These are phyloP conservation scores for Gliomastix tumulicola DNA, from an alignment of 2,329 filamentous ascomycete species.

Conservation along the genomic window DNA sequence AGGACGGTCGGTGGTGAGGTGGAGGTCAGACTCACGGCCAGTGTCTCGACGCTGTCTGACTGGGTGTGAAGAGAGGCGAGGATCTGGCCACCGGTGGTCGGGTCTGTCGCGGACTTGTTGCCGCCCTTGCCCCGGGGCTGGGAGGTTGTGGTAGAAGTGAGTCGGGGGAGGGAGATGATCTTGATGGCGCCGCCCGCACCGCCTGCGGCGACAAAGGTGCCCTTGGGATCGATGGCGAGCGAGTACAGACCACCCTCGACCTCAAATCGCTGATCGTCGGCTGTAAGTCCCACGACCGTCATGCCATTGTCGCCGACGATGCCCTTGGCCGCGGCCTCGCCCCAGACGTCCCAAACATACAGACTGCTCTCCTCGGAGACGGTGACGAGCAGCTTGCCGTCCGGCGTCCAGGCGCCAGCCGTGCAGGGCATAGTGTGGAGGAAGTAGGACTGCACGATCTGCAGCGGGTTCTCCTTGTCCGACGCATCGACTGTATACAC, in stretches of 20 bases:
- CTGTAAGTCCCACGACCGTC: constrained; percentile 71
- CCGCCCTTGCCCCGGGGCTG: constrained; percentile 13
- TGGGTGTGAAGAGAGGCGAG: constrained; percentile 80
- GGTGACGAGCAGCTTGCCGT: constrained; percentile 79
- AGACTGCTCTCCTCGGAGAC: constrained; percentile 84
- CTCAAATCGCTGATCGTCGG: constrained; percentile 79
- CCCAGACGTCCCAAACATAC: constrained; percentile 90
- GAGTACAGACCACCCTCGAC: constrained; percentile 90
- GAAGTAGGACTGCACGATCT: constrained; percentile 88
- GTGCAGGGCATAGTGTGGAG: constrained; percentile 82
- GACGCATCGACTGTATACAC: constrained; percentile 77
- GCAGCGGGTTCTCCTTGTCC: constrained; percentile 54
- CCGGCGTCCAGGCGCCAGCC: constrained; percentile 83
- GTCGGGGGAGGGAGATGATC: constrained; percentile 74
- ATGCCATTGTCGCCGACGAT: constrained; percentile 45
- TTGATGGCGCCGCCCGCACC: constrained; percentile 83
- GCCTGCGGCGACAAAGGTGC: constrained; percentile 75
- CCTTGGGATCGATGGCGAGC: constrained; percentile 73
- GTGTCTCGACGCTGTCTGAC: constrained; percentile 67
- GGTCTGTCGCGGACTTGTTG: constrained; percentile 24
- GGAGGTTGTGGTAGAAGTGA: constrained; percentile 20
- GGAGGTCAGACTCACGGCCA: constrained; percentile 46
- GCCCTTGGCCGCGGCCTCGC: constrained; percentile 57
- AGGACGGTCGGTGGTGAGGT: constrained; percentile 42
- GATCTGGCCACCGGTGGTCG: constrained; percentile 48